A percentile compares a stretch with the other conserved stretches of the same genome.
phyloP scores from a whole-genome alignment of 176 grass and related monocot genomes.

The Areca catechu region DNA sequence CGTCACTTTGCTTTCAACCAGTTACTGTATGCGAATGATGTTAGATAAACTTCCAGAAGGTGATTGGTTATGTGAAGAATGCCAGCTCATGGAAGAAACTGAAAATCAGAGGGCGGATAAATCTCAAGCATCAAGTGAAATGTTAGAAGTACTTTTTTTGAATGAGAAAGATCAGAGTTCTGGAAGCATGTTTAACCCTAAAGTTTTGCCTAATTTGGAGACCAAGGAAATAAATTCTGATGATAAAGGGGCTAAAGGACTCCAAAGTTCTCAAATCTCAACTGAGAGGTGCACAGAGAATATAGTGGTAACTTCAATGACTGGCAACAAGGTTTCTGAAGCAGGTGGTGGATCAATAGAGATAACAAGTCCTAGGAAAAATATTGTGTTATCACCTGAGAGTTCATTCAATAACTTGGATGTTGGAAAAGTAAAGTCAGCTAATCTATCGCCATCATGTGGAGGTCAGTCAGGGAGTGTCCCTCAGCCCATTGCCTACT shows the following conservation, averaged over 20 bases:
- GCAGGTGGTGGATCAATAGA: constrained; percentile 12
- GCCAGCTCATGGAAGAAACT: constrained; percentile 42
- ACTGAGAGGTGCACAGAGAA: constrained; percentile 31
- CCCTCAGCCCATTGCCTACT: neutral
- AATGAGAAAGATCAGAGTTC: constrained; percentile 24
- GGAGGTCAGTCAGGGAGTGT: neutral
- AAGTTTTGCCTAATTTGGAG: constrained; percentile 30
- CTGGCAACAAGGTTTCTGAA: constrained; percentile 17
- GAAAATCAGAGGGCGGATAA: constrained; percentile 39
- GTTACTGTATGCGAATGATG: constrained; percentile 83
- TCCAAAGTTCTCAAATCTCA: constrained; percentile 18
- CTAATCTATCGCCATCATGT: neutral
- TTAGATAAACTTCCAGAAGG: constrained; percentile 72
- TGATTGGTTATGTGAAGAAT: constrained; percentile 94
- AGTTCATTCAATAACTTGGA: constrained; percentile 27
- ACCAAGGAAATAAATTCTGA: constrained; percentile 32
- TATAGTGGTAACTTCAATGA: constrained; percentile 11
- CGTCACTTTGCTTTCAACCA: constrained; percentile 25
- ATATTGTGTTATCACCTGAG: constrained; percentile 8
- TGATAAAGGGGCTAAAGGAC: constrained; percentile 22
- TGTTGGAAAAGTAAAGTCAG: constrained; percentile 45
- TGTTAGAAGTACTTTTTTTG: constrained; percentile 20
- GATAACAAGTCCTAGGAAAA: constrained; percentile 27
- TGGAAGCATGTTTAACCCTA: constrained; percentile 10
- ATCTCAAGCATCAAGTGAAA: constrained; percentile 25